These are phyloP conservation scores for Biscogniauxia sp. DNA, from an alignment of 2,329 filamentous ascomycete genomes.

Conservation along the genomic window DNA sequence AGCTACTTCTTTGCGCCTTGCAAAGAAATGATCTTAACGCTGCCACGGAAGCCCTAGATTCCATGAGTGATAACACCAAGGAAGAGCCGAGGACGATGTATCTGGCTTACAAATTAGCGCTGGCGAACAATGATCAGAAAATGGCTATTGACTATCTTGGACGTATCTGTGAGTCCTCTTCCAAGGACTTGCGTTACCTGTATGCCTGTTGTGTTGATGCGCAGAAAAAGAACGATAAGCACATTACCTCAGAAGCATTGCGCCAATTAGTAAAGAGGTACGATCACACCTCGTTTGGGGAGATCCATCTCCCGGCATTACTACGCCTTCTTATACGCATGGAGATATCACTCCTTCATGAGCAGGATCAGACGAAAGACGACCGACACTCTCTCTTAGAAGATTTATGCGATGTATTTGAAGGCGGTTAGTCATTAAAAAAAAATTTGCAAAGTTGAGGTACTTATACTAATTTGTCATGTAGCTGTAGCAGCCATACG, in stretches of 20 bases:
- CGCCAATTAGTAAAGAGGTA: conserved; percentile 58
- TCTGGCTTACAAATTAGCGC: conserved; percentile 70
- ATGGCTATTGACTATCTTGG: conserved; percentile 64
- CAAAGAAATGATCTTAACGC: conserved; percentile 52
- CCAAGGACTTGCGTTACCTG: conserved; percentile 60
- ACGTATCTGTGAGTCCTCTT: conserved; percentile 51
- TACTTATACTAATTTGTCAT: conserved; percentile 11
- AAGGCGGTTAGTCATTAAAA: conserved; percentile 36
- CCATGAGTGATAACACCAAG: conserved; percentile 57
- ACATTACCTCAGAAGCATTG: conserved; percentile 57
- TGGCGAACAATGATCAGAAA: conserved; percentile 56
- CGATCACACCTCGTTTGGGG: conserved; percentile 44
- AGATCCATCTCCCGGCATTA: conserved; percentile 60
- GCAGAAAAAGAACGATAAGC: conserved; percentile 60
- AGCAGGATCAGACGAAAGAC: conserved; percentile 17
- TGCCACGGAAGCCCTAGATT: conserved; percentile 54
- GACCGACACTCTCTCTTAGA: conserved; percentile 30
- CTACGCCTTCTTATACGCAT: conserved; percentile 60
- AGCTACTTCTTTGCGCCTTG: conserved; percentile 68
- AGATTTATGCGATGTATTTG: conserved; percentile 54
- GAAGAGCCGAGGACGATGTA: conserved; percentile 67
- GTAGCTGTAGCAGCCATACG: conserved; percentile 42
- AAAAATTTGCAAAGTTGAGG: conserved; percentile 5
- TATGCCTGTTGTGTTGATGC: conserved; percentile 81
- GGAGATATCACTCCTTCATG: conserved; percentile 42